Evolutionary conservation across 1,139 yeast species (phyloP), one percentile per base, ranked within the genome.

Genomic region (Magnusiomyces fungicola): DNA sequence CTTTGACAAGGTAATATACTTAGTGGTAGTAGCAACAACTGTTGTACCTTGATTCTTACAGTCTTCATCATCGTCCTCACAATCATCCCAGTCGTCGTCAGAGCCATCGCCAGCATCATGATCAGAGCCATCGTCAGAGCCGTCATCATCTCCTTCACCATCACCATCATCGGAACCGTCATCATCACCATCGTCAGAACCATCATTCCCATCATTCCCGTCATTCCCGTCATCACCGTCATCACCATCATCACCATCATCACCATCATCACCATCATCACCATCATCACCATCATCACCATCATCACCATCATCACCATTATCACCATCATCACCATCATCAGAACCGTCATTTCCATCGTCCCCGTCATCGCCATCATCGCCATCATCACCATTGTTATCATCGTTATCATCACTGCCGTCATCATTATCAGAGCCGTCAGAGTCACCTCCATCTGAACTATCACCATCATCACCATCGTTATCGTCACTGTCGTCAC

Each of bases 91-190:
- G 55, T 43, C 25, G 54, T 52, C 24, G 55, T 27, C 9, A 54
- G 44, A 21, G 56, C 16, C 25, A 39, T 23, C 12, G 32, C 37
- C n/a, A 25, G 14, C 19, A 14, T 25, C 24, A 69, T 67, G 19
- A 53, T 57, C 45, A 61, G 62, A 23, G 63, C 60, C 16, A 70
- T 56, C 39, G n/a, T 14, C 23, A 36, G 14, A 18, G 9, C 14
- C 32, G 9, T 36, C 27, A 14, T 24, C 30, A 69, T 67, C 23
- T 52, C 58, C 45, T 61, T 61, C 22, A 63, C 60, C n/a, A 70
- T 56, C 32, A 27, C 14, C 32, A 9, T 27, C 32, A 9, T 27
- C 32, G 14, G 9, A 9, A 27, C 14, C 32, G 18, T 33, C 37
- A 36, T 36, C 40, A 18, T 21, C 21, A 14, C n/a, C 16, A 21